Evolutionary conservation across 2,329 filamentous ascomycete species (phyloP).

Genomic region (Scytalidium lignicola): DNA sequence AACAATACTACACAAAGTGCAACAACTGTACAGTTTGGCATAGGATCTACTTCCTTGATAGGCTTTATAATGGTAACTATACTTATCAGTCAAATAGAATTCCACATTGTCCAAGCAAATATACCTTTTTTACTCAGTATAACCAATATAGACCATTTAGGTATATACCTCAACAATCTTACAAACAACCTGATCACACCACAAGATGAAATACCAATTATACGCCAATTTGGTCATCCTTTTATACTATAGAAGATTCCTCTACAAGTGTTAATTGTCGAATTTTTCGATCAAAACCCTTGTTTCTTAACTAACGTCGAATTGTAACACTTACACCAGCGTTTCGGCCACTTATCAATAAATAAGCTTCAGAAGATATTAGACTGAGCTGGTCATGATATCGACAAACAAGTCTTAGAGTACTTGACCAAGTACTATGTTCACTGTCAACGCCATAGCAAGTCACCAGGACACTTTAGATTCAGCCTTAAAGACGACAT

Average conservation of each 20-base stretch:
- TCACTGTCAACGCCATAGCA: not conserved
- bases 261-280: not conserved
- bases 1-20: not conserved
- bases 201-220: not conserved
- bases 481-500: not conserved
- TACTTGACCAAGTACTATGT: not conserved
- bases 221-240: not conserved
- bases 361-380: not conserved
- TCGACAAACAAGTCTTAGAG: not conserved
- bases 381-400: not conserved
- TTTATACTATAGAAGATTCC: slow-evolving; percentile 3
- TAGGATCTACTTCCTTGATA: not conserved
- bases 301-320: not conserved
- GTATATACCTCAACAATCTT: slow-evolving; percentile 6
- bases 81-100: not conserved
- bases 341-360: not conserved
- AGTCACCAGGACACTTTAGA: not conserved
- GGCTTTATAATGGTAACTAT: not conserved
- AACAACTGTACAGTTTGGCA: slow-evolving; percentile 4
- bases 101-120: slow-evolving; percentile 3
- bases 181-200: not conserved
- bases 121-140: slow-evolving; percentile 5
- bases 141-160: slow-evolving; percentile 3
- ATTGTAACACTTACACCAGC: not conserved
- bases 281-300: not conserved